Conservation (phyloP, 1,284 basidiomycete species). For the Puccinia novopanici region DNA sequence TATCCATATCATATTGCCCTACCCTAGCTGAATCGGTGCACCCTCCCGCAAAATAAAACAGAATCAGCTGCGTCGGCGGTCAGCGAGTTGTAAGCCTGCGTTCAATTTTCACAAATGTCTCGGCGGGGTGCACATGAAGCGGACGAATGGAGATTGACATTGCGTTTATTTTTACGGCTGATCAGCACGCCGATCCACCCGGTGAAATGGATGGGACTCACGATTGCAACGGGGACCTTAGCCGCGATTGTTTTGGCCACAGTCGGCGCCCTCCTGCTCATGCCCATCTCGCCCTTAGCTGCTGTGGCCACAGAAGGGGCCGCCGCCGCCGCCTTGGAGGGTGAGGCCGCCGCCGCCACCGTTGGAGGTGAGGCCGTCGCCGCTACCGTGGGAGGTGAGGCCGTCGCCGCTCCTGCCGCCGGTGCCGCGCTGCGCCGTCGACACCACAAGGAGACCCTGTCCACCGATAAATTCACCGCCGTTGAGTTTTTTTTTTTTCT, state of each 20-base stretch:
- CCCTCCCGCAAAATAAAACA: background rate
- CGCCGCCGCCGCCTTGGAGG: background rate
- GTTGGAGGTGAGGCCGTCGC: no score
- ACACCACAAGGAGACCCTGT: conserved; percentile 40
- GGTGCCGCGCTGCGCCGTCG: conserved; percentile 34
- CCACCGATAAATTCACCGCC: conserved; percentile 43
- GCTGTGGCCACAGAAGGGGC: background rate
- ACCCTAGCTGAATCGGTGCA: no score
- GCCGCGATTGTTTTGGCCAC: conserved; percentile 32
- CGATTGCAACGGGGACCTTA: conserved; percentile 21
- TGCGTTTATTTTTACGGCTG: background rate
- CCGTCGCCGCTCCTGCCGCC: conserved; percentile 6
- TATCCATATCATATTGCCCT: no score
- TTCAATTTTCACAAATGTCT: background rate
- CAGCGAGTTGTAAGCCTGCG: conserved; percentile 28
- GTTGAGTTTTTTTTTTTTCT: conserved; percentile 18
- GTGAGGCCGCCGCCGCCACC: background rate
- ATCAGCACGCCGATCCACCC: conserved; percentile 35
- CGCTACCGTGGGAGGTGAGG: background rate
- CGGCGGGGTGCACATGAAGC: no score
- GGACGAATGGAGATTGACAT: background rate
- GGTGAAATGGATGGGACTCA: conserved; percentile 45
- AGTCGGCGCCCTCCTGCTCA: background rate
- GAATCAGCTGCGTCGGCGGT: conserved; percentile 32
- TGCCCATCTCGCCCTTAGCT: background rate